These are phyloP conservation scores for Dipteronia dyeriana DNA, from an alignment of 345 rosid species.

Conservation along the genomic window DNA sequence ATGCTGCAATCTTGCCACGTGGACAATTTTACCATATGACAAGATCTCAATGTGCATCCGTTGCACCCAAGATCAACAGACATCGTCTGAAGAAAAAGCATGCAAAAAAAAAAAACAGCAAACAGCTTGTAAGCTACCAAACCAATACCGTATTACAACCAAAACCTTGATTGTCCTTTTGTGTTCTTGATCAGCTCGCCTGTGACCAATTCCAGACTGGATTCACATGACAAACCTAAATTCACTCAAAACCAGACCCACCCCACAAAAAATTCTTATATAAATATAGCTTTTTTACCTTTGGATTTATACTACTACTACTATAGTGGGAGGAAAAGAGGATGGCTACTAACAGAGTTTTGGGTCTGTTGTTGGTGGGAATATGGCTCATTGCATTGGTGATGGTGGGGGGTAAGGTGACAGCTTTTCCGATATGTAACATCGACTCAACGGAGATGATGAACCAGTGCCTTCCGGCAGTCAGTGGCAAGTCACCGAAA, in stretches of 20 bases:
- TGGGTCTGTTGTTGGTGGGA: slow-evolving; percentile 9
- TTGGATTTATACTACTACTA: not conserved
- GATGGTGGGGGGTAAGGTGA: slow-evolving; percentile 15
- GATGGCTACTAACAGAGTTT: slow-evolving; percentile 11
- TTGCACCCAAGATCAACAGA: not conserved
- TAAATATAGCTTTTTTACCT: no score
- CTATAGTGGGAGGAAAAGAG: not conserved
- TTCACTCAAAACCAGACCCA: not conserved
- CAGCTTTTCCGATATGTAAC: slow-evolving; percentile 33
- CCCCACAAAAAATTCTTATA: no score
- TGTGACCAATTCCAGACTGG: slow-evolving; percentile 21
- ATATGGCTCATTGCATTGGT: slow-evolving; percentile 25
- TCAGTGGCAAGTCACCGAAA: slow-evolving; percentile 45
- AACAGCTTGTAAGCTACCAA: not conserved
- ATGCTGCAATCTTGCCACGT: no score
- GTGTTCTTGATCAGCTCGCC: not conserved
- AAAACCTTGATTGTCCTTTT: not conserved
- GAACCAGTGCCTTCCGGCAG: slow-evolving; percentile 45
- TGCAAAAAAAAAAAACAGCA: not conserved
- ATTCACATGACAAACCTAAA: slow-evolving; percentile 25
- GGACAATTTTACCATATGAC: no score
- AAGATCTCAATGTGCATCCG: no score
- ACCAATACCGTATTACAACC: not conserved
- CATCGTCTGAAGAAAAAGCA: not conserved
- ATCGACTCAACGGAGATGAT: slow-evolving; percentile 40